A percentile compares a stretch with the other conserved stretches of the same genome.
These are phyloP conservation scores for Cicer pinnatifidum DNA, from an alignment of 306 rosid genomes.

Conservation along the genomic window DNA sequence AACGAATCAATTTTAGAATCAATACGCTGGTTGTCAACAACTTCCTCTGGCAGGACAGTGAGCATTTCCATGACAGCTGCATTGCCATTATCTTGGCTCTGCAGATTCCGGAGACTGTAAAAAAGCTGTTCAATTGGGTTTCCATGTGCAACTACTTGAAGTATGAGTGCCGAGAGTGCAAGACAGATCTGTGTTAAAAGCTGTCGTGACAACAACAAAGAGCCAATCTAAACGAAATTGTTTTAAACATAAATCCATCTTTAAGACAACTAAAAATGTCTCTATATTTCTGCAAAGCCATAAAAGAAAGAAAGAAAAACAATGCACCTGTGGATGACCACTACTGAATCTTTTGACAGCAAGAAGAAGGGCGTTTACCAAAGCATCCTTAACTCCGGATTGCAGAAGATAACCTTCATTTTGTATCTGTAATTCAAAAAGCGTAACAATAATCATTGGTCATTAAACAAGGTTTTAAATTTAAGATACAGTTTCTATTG, in stretches of 20 bases:
- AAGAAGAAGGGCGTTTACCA: slow-evolving; percentile 85
- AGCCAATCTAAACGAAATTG: slow-evolving; percentile 35
- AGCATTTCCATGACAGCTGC: slow-evolving; percentile 94
- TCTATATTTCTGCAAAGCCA: background rate
- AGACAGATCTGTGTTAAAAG: slow-evolving; percentile 97
- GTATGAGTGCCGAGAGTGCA: slow-evolving; percentile 87
- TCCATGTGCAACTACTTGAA: slow-evolving; percentile 77
- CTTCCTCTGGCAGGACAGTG: slow-evolving; percentile 94
- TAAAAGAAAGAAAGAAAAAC: slow-evolving; percentile 26
- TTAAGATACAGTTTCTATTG: background rate
- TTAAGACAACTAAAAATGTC: slow-evolving; percentile 6
- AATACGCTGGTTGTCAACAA: slow-evolving; percentile 64
- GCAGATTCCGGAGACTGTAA: slow-evolving; percentile 86
- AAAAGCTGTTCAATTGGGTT: slow-evolving; percentile 90
- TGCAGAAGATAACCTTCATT: slow-evolving; percentile 74
- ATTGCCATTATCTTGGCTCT: slow-evolving; percentile 71
- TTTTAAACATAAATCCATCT: slow-evolving; percentile 18
- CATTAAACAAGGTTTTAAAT: background rate
- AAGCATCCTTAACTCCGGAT: slow-evolving; percentile 77
- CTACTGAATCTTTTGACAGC: slow-evolving; percentile 81
- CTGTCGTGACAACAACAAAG: slow-evolving; percentile 57
- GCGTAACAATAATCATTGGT: background rate
- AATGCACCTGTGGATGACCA: slow-evolving; percentile 90
- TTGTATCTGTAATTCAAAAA: slow-evolving; percentile 70
- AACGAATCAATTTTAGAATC: slow-evolving; percentile 65